Evolutionary conservation across 2,329 filamentous ascomycete genomes (phyloP).

Genomic region (Cytospora leucostoma): DNA sequence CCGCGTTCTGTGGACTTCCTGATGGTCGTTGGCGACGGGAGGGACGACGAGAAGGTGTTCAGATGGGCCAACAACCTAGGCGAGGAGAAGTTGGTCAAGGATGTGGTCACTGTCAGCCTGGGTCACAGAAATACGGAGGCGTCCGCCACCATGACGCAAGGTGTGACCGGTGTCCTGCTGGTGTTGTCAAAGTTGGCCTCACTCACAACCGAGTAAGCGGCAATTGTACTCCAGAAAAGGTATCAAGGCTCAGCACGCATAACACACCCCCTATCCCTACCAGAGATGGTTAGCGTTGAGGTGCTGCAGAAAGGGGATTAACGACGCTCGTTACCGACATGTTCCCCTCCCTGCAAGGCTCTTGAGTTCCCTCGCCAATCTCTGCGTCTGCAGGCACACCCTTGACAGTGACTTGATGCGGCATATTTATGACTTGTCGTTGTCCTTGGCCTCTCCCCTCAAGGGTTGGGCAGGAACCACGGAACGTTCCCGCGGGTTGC

Average conservation of each 20-base stretch:
- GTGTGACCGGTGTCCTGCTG: slow-evolving; percentile 74
- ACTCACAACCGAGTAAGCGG: slow-evolving; percentile 2
- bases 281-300: not conserved
- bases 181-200: slow-evolving; percentile 30
- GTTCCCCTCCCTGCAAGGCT: not conserved
- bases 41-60: slow-evolving; percentile 93
- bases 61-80: slow-evolving; percentile 85
- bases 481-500: not conserved
- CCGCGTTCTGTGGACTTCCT: slow-evolving; percentile 73
- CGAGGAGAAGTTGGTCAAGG: slow-evolving; percentile 57
- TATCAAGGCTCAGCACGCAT: not conserved
- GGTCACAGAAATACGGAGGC: slow-evolving; percentile 88
- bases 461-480: not conserved
- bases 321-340: not conserved
- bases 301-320: not conserved
- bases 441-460: not conserved
- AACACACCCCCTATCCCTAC: not conserved
- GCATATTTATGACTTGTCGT: not conserved
- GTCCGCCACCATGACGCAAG: slow-evolving; percentile 81
- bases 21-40: slow-evolving; percentile 85
- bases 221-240: not conserved
- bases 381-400: not conserved
- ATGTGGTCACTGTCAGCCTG: slow-evolving; percentile 83
- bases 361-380: not conserved
- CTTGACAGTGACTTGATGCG: not conserved